Percentiles rank a stretch among this genome's conserved stretches.
phyloP scores from a whole-genome alignment of 345 rosid species.

The Pistacia atlantica region DNA sequence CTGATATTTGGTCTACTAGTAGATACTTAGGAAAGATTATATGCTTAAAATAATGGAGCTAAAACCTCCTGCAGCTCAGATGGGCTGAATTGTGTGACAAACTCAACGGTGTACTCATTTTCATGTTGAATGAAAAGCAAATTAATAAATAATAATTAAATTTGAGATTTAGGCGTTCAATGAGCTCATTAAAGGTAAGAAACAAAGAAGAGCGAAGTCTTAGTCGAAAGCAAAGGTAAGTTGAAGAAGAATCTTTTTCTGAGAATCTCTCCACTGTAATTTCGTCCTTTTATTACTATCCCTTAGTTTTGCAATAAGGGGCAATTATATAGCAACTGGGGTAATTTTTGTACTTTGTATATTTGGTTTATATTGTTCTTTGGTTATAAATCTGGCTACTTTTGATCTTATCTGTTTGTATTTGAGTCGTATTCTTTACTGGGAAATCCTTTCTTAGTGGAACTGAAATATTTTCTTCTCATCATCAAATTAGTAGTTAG shows the following conservation, averaged over 20 bases:
- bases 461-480: not conserved
- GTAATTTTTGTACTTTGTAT: too few relatives aligned
- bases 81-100: too few relatives aligned
- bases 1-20: constrained; percentile 1
- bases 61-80: not conserved
- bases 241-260: not conserved
- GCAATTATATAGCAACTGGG: not conserved
- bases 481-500: not conserved
- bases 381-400: not conserved
- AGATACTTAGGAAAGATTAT: not conserved
- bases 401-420: not conserved
- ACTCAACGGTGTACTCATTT: not conserved
- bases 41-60: not conserved
- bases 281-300: not conserved
- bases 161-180: not conserved
- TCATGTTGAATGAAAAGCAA: not conserved
- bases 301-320: not conserved
- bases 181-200: not conserved
- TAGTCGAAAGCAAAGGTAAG: not conserved
- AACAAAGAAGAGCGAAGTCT: not conserved
- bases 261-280: not conserved
- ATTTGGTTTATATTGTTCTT: not conserved
- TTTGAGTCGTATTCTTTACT: too few relatives aligned
- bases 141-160: not conserved
- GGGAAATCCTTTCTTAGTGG: not conserved